These are phyloP conservation scores for Trichoderma reesei DNA, from an alignment of 495 filamentous ascomycete genomes.

Conservation along the genomic window DNA sequence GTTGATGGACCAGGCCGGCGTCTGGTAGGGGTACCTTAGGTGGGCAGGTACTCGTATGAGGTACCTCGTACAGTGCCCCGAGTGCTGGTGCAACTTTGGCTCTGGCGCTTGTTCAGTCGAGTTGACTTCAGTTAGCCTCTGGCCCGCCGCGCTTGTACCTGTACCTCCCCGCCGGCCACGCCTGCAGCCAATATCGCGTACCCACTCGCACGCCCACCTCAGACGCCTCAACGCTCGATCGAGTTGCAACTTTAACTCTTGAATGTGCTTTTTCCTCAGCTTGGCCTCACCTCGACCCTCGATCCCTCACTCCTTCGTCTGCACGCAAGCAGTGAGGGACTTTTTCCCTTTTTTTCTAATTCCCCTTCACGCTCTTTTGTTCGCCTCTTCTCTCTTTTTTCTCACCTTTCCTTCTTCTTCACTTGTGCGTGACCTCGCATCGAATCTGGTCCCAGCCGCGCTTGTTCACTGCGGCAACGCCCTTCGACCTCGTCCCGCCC, in stretches of 20 bases:
- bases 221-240: neutral
- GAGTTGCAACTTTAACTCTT: neutral
- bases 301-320: neutral
- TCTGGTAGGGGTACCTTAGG: no score
- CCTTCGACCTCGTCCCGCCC: neutral
- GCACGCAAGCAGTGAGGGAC: neutral
- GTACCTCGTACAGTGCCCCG: no score
- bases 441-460: neutral
- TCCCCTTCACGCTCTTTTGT: neutral
- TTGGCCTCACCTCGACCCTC: conserved; percentile 3
- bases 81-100: no score
- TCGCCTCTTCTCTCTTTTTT: neutral
- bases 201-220: neutral
- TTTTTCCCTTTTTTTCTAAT: neutral
- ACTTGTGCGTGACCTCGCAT: no score
- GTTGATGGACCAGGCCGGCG: neutral
- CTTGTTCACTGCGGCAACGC: neutral
- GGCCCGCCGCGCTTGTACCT: neutral
- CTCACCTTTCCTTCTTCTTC: neutral
- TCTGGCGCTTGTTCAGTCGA: no score
- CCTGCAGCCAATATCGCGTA: neutral
- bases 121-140: no score
- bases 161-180: neutral
- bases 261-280: neutral
- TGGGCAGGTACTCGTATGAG: no score